Evolutionary conservation across 257 asterid species (phyloP).

Genomic region (Jaltomata sinuosa): DNA sequence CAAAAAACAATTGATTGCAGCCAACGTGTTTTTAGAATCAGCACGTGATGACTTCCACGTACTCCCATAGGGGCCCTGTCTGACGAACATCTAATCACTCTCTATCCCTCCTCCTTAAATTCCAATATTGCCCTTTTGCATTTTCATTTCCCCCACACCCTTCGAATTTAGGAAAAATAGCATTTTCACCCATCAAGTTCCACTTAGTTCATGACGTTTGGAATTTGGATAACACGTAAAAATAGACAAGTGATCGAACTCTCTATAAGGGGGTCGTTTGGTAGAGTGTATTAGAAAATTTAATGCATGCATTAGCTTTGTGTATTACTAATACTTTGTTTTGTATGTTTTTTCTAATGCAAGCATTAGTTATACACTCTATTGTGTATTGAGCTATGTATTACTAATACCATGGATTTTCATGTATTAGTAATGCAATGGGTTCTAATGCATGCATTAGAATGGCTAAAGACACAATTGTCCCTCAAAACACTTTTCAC

Average conservation of each 20-base stretch:
- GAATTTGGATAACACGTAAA: background rate
- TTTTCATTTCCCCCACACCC: background rate
- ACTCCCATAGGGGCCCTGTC: background rate
- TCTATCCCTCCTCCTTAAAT: background rate
- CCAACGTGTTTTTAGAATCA: background rate
- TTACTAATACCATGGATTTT: no score
- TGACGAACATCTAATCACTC: background rate
- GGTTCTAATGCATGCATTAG: no score
- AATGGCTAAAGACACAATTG: no score
- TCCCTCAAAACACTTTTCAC: no score
- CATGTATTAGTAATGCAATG: no score
- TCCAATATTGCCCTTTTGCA: background rate
- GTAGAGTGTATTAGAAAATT: no score
- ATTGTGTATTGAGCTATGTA: no score
- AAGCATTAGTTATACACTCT: no score
- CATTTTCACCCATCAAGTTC: background rate
- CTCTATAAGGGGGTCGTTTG: background rate
- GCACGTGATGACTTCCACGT: background rate
- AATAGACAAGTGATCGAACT: background rate
- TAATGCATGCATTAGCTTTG: no score
- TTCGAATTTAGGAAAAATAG: background rate
- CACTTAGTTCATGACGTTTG: background rate
- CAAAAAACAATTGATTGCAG: background rate
- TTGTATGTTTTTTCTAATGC: no score
- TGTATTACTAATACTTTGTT: no score